These are phyloP conservation scores for Ogataea corticis DNA, from an alignment of 805 yeast genomes.

Conservation along the genomic window DNA sequence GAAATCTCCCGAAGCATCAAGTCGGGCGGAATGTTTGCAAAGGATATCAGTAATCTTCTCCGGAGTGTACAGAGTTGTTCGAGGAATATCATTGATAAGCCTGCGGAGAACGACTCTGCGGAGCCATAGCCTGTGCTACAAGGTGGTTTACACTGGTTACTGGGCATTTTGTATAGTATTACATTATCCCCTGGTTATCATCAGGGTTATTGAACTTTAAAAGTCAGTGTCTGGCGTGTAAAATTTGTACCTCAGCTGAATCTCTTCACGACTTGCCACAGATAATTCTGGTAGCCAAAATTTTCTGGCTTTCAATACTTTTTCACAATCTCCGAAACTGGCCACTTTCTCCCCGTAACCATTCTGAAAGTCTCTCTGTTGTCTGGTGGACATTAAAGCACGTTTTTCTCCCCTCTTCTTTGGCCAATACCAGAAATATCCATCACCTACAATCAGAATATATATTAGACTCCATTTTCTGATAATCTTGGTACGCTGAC, in stretches of 20 bases:
- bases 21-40: slow-evolving; percentile 6
- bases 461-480: background rate
- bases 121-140: no score
- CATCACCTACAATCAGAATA: background rate
- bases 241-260: no score
- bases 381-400: background rate
- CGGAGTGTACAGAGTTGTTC: slow-evolving; percentile 3
- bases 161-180: no score
- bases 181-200: no score
- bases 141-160: no score
- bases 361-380: background rate
- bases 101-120: no score
- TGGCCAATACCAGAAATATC: background rate
- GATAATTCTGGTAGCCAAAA: background rate
- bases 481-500: no score
- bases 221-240: no score
- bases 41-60: slow-evolving; percentile 3
- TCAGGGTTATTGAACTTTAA: no score
- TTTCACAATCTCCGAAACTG: background rate
- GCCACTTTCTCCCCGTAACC: background rate
- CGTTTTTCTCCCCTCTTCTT: background rate
- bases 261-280: background rate
- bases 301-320: background rate
- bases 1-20: background rate
- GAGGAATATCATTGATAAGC: background rate